phyloP scores from a whole-genome alignment of 1,284 basidiomycete species.

The Sphaerobolus stellatus region DNA sequence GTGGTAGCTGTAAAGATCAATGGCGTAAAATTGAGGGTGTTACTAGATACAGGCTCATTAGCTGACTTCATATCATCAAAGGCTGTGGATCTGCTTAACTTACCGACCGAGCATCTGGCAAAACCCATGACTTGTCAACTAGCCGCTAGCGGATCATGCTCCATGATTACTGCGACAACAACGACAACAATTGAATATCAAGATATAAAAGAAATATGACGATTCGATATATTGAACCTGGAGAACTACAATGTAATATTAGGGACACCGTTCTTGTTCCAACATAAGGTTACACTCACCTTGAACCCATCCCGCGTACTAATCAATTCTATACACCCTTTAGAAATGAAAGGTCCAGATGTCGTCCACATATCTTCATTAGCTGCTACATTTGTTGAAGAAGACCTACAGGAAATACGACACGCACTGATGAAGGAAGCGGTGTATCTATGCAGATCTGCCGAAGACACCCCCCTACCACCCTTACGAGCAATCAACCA shows the following conservation, averaged over 20 bases:
- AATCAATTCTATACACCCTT: constrained; percentile 16
- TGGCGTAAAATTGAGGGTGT: background rate
- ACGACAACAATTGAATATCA: background rate
- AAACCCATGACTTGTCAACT: constrained; percentile 10
- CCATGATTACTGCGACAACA: constrained; percentile 2
- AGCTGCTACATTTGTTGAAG: too few relatives aligned
- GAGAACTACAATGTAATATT: constrained; percentile 33
- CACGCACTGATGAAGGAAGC: too few relatives aligned
- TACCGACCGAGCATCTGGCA: background rate
- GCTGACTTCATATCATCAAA: constrained; percentile 13
- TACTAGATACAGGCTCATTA: background rate
- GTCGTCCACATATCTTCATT: constrained; percentile 19
- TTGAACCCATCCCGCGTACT: constrained; percentile 20
- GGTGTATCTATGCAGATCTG: constrained; percentile 23
- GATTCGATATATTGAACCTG: constrained; percentile 32
- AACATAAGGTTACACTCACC: constrained; percentile 25
- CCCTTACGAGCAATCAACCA: constrained; percentile 36
- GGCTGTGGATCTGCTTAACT: constrained; percentile 9
- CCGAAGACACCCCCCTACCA: constrained; percentile 27
- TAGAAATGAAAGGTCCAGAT: constrained; percentile 22
- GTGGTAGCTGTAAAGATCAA: background rate
- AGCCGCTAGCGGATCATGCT: constrained; percentile 1
- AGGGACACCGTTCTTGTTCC: constrained; percentile 29
- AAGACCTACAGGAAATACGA: too few relatives aligned
- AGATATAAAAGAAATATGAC: constrained; percentile 13